These are phyloP conservation scores for Podila epigama DNA, from an alignment of 192 early-diverging fungal genomes.

Conservation along the genomic window DNA sequence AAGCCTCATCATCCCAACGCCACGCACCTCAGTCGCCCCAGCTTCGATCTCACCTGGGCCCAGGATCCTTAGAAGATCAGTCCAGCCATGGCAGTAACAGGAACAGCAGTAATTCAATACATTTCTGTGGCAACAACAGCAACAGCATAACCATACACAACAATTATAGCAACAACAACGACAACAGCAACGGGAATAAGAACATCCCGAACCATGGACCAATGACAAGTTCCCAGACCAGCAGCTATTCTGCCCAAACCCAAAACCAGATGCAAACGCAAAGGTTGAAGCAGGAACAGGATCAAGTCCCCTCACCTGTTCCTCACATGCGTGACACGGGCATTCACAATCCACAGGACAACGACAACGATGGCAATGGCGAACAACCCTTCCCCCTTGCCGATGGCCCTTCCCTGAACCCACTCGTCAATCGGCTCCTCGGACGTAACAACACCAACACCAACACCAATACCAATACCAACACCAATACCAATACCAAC, in stretches of 20 bases:
- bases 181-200: constrained; percentile 13
- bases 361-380: background rate
- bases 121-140: background rate
- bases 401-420: background rate
- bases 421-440: background rate
- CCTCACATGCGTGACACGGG: too few species aligned
- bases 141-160: too few species aligned
- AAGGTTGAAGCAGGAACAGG: background rate
- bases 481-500: background rate
- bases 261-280: too few species aligned
- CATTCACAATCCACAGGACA: background rate
- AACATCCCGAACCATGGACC: background rate
- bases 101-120: background rate
- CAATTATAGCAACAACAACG: too few species aligned
- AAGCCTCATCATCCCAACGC: background rate
- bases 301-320: background rate
- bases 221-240: background rate
- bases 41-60: background rate
- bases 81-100: constrained; percentile 1
- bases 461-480: background rate
- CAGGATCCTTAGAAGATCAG: constrained; percentile 18
- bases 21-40: constrained; percentile 10
- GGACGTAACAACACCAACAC: constrained; percentile 1
- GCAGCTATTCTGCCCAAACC: background rate
- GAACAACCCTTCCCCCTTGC: background rate